Percentiles rank a stretch among this genome's conserved stretches.
Conservation (phyloP, 1,284 basidiomycete species). For the Naganishia sp. region DNA sequence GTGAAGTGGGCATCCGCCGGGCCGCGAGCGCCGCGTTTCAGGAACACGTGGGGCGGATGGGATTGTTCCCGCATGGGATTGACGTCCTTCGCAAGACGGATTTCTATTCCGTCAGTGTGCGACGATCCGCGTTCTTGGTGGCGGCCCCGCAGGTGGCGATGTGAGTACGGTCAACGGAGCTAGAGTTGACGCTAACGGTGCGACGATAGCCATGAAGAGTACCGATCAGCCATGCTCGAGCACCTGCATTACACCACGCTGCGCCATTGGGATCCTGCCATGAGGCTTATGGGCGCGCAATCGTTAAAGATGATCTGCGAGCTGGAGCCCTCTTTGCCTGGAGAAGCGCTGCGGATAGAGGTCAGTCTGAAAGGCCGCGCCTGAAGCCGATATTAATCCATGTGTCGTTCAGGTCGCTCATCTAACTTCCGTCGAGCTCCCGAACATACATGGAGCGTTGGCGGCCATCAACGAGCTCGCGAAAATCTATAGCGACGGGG, state of each 20-base stretch:
- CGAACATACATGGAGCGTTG: slow-evolving; percentile 80
- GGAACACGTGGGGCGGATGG: slow-evolving; percentile 90
- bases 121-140: slow-evolving; percentile 76
- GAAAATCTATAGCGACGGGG: slow-evolving; percentile 55
- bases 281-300: slow-evolving; percentile 78
- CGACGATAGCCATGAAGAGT: slow-evolving; percentile 59
- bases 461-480: slow-evolving; percentile 72
- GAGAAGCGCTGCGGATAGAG: slow-evolving; percentile 44
- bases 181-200: background rate
- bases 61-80: slow-evolving; percentile 88
- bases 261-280: slow-evolving; percentile 83
- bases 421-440: slow-evolving; percentile 66
- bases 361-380: slow-evolving; percentile 29
- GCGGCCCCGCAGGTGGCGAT: slow-evolving; percentile 82
- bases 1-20: slow-evolving; percentile 91
- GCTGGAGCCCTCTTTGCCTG: slow-evolving; percentile 46
- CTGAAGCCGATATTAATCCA: slow-evolving; percentile 8
- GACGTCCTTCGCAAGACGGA: slow-evolving; percentile 88
- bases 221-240: slow-evolving; percentile 68
- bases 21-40: slow-evolving; percentile 98
- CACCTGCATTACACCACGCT: slow-evolving; percentile 75
- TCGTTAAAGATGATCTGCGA: slow-evolving; percentile 71
- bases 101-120: slow-evolving; percentile 87
- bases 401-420: slow-evolving; percentile 58
- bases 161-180: slow-evolving; percentile 58